These are phyloP conservation scores for Fusarium begoniae DNA, from an alignment of 2,329 filamentous ascomycete species.

Conservation along the genomic window DNA sequence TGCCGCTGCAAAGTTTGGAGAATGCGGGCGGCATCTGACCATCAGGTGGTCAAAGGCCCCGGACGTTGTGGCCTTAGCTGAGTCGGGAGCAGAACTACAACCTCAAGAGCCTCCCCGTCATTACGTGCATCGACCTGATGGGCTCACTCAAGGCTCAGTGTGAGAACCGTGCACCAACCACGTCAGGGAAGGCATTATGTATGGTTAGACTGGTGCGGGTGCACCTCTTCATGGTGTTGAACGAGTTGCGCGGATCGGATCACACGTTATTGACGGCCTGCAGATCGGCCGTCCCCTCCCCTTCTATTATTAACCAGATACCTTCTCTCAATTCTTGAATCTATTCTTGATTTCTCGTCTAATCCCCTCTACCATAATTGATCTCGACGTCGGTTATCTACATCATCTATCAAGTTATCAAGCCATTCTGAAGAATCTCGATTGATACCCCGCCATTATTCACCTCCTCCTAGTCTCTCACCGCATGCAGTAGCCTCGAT, in stretches of 20 bases:
- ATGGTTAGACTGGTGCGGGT: constrained; percentile 42
- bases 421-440: constrained; percentile 5
- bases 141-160: constrained; percentile 40
- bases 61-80: constrained; percentile 37
- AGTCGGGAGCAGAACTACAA: constrained; percentile 26
- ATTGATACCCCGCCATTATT: constrained; percentile 11
- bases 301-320: constrained; percentile 33
- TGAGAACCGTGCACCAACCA: constrained; percentile 43
- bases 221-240: constrained; percentile 44
- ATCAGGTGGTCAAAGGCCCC: constrained; percentile 39
- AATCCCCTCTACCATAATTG: constrained; percentile 12
- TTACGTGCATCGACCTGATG: constrained; percentile 43
- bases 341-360: constrained; percentile 13
- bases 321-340: constrained; percentile 22
- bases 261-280: constrained; percentile 42
- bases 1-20: constrained; percentile 22
- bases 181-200: constrained; percentile 43
- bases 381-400: constrained; percentile 6
- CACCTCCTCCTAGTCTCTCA: constrained; percentile 12
- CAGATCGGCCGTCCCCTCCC: constrained; percentile 36
- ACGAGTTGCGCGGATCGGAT: constrained; percentile 41
- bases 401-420: constrained; percentile 3
- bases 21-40: constrained; percentile 36
- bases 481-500: constrained; percentile 33
- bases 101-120: constrained; percentile 35